phyloP scores from a whole-genome alignment of 805 yeast genomes.

The Spathaspora passalidarum region DNA sequence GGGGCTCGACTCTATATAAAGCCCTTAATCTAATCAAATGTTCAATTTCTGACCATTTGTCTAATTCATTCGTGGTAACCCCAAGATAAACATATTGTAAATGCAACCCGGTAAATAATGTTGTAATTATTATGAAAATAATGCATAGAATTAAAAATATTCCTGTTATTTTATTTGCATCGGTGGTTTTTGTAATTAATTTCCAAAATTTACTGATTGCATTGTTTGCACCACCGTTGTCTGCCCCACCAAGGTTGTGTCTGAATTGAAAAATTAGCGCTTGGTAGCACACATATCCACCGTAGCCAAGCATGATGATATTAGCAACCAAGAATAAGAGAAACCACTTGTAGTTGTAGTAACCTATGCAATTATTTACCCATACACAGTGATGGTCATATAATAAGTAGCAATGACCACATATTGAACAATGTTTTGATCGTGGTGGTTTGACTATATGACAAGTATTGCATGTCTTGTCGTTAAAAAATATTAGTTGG shows the following conservation, averaged over 20 bases:
- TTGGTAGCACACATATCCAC: constrained; percentile 32
- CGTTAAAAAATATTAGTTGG: constrained; percentile 50
- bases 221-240: too few species aligned
- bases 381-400: constrained; percentile 64
- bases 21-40: constrained; percentile 32
- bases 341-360: constrained; percentile 61
- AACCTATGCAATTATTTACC: constrained; percentile 75
- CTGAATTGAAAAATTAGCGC: constrained; percentile 13
- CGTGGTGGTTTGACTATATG: constrained; percentile 50
- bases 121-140: constrained; percentile 34
- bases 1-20: constrained; percentile 21
- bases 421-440: constrained; percentile 62
- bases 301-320: constrained; percentile 36
- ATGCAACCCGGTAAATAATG: constrained; percentile 43
- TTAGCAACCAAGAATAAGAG: constrained; percentile 53
- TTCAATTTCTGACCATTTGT: constrained; percentile 67
- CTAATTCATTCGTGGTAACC: constrained; percentile 71
- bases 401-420: constrained; percentile 48
- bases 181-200: constrained; percentile 22
- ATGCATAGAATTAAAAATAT: constrained; percentile 37
- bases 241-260: background rate
- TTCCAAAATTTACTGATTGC: constrained; percentile 15
- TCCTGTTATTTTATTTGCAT: constrained; percentile 39
- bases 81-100: constrained; percentile 56
- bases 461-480: constrained; percentile 49